Base-by-base conservation (phyloP, 306 rosid genomes). In the Quercus suber region DNA sequence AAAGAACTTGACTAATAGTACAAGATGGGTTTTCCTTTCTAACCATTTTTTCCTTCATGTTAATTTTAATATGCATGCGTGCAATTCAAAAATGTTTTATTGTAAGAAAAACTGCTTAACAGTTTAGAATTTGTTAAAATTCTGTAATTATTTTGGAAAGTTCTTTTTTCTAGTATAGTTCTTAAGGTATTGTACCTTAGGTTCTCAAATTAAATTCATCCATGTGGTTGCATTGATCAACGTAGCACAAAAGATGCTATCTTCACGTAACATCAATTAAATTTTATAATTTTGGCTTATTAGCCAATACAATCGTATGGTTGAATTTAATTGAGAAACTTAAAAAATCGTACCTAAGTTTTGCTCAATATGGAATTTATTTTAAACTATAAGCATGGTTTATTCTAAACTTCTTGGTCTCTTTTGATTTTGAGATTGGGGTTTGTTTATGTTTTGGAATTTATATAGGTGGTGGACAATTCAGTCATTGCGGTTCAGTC, bases 381-480 rank as follows among this genome's bases (percentile, higher is more conserved):
- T 80, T 57, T 12, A 30, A 56, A 25, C 2, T 37, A 20, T 4
- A 41, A 6, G 9, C 33, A 9, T 19, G 63, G 64, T 1, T 63
- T 77, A 30, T 19, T 33, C 7, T 41, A 45, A 19, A n/a, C 6
- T 57, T 41, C 55, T n/a, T 73, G 8, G 21, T 31, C 20, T 56
- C 69, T 74, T 56, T 4, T 37, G 18, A 33, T 56, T 19, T 35
- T 35, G 49, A 55, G 53, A 63, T 52, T 33, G 14, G 18, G n/a
- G 55, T 68, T 71, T 58, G 30, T 65, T 25, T 15, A 6, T 23
- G 63, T 23, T 78, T n/a, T 23, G 63, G 10, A 67, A 57, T 56
- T 21, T 20, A 5, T 27, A 23, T 74, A 93, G 98, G 98, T 96
- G 87, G 99, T 95, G 81, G 97, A 92, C 64, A 88, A 86, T 85